Evolutionary conservation across 2,329 filamentous ascomycete species (phyloP).

Genomic region (Beauveria sp.): DNA sequence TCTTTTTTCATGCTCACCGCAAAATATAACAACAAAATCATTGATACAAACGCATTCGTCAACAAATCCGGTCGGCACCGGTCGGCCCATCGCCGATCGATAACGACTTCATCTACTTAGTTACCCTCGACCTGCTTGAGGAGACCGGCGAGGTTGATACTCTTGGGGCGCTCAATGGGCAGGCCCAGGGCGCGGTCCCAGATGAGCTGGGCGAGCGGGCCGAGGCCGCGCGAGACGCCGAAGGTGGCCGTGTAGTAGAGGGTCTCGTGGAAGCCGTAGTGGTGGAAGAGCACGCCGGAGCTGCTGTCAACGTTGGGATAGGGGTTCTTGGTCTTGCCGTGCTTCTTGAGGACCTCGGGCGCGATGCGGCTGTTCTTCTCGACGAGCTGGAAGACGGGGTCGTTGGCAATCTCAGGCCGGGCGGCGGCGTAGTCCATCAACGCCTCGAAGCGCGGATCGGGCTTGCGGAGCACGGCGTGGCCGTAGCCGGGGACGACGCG

Average conservation of each 20-base stretch:
- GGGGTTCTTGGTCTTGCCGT: slow-evolving; percentile 97
- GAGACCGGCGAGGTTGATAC: slow-evolving; percentile 84
- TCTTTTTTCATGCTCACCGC: not conserved
- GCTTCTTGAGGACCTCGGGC: slow-evolving; percentile 81
- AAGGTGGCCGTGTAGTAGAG: slow-evolving; percentile 83
- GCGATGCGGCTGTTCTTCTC: slow-evolving; percentile 90
- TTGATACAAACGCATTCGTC: slow-evolving; percentile 1
- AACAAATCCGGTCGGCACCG: not conserved
- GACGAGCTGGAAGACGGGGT: slow-evolving; percentile 90
- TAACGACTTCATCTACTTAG: slow-evolving; percentile 17
- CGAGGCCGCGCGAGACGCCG: slow-evolving; percentile 63
- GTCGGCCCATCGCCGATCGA: too few species aligned
- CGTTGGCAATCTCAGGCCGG: slow-evolving; percentile 73
- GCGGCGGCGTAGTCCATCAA: slow-evolving; percentile 90
- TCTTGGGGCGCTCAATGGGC: slow-evolving; percentile 97
- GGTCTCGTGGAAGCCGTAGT: slow-evolving; percentile 96
- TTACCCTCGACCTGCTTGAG: slow-evolving; percentile 55
- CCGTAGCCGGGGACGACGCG: slow-evolving; percentile 93
- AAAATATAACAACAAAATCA: slow-evolving; percentile 4
- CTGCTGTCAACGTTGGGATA: slow-evolving; percentile 94
- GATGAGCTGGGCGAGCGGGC: slow-evolving; percentile 86
- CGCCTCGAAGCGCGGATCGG: slow-evolving; percentile 92
- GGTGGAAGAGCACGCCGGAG: slow-evolving; percentile 92
- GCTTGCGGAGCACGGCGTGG: slow-evolving; percentile 92
- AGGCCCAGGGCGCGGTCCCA: slow-evolving; percentile 92